Conservation (phyloP, 108 stramenopile species). For the Seminavis robusta region DNA sequence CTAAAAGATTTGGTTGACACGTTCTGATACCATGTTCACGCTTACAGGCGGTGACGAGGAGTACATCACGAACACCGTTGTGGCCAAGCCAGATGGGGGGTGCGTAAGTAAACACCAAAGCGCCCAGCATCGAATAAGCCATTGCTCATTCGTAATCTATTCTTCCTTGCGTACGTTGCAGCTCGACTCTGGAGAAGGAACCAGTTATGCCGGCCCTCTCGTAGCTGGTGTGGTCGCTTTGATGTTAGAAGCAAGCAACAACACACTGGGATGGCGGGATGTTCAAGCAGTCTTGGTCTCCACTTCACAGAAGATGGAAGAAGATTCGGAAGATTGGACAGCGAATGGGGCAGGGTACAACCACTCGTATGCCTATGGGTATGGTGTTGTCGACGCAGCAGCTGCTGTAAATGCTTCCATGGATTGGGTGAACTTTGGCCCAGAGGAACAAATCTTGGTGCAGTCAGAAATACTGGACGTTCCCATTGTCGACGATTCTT, state of each 20-base stretch:
- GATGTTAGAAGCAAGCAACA: constrained; percentile 42
- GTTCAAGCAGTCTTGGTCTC: constrained; percentile 45
- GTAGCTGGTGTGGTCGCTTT: constrained; percentile 44
- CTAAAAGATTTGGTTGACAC: no score
- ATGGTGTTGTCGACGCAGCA: constrained; percentile 43
- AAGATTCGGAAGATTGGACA: background rate
- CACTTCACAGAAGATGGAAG: constrained; percentile 13
- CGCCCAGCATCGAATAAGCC: no score
- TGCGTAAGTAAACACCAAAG: constrained; percentile 3
- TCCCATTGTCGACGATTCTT: background rate
- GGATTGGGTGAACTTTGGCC: constrained; percentile 14
- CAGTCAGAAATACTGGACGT: constrained; percentile 7
- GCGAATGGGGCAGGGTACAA: constrained; percentile 31
- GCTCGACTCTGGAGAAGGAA: constrained; percentile 19
- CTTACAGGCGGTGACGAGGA: constrained; percentile 42
- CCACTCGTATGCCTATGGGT: constrained; percentile 43
- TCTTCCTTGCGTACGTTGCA: no score
- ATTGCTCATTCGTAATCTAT: no score
- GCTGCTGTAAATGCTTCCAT: constrained; percentile 26
- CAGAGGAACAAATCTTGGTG: constrained; percentile 15
- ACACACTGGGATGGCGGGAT: constrained; percentile 42
- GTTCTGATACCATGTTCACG: no score
- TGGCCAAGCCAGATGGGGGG: constrained; percentile 21
- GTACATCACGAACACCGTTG: constrained; percentile 6
- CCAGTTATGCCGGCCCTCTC: constrained; percentile 37